phyloP scores from a whole-genome alignment of 306 rosid species.

The Senna siamea region DNA sequence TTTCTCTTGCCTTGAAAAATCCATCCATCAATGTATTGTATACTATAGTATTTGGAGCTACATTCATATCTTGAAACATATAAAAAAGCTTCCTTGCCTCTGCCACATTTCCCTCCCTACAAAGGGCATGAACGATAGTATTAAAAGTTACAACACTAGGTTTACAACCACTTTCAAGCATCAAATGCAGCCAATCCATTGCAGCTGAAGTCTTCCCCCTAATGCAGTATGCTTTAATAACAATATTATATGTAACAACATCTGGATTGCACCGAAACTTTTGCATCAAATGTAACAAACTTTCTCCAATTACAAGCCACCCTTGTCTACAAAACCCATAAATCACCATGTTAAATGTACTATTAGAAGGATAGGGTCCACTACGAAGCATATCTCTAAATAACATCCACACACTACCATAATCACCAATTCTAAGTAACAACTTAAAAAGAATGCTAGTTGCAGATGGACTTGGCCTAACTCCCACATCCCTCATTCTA shows the following conservation, averaged over 20 bases:
- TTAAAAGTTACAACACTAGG: conserved; percentile 57
- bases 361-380: conserved; percentile 60
- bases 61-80: conserved; percentile 49
- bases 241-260: conserved; percentile 58
- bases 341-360: conserved; percentile 51
- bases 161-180: conserved; percentile 57
- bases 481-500: conserved; percentile 64
- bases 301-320: conserved; percentile 52
- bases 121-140: conserved; percentile 61
- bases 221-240: conserved; percentile 56
- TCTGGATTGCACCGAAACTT: conserved; percentile 60
- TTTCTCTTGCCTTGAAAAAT: conserved; percentile 75
- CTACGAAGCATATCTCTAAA: conserved; percentile 51
- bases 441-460: conserved; percentile 47
- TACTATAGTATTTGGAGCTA: conserved; percentile 40
- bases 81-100: conserved; percentile 64
- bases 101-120: conserved; percentile 71
- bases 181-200: conserved; percentile 52
- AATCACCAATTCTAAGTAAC: conserved; percentile 71
- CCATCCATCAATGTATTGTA: conserved; percentile 76
- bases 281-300: conserved; percentile 66
- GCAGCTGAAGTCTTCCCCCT: conserved; percentile 60
- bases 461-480: conserved; percentile 55
- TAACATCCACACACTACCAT: conserved; percentile 75
- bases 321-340: conserved; percentile 72